Conservation (phyloP, 2,329 filamentous ascomycete genomes). For the Penicillium hordei region DNA sequence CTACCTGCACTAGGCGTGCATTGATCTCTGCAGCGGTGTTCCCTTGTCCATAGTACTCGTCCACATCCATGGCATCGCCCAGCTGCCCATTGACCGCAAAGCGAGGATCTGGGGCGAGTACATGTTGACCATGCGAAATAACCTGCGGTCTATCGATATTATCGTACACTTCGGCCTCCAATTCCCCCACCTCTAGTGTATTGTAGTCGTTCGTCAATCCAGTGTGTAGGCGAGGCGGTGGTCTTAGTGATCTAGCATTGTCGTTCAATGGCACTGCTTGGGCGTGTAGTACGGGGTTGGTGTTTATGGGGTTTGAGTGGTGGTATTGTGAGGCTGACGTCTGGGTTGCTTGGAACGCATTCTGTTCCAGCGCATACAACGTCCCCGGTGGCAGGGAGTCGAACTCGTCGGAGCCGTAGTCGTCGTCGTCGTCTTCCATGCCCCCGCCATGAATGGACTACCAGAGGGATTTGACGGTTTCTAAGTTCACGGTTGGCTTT, state of each 20-base stretch:
- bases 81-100: slow-evolving; percentile 12
- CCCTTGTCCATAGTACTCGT: slow-evolving; percentile 20
- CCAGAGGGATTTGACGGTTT: neutral
- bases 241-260: slow-evolving; percentile 24
- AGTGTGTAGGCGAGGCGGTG: slow-evolving; percentile 33
- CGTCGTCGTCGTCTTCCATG: slow-evolving; percentile 49
- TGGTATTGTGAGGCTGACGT: slow-evolving; percentile 26
- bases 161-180: slow-evolving; percentile 46
- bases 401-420: slow-evolving; percentile 50
- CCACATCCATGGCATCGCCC: slow-evolving; percentile 23
- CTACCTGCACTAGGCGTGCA: slow-evolving; percentile 31
- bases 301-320: slow-evolving; percentile 5
- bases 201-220: slow-evolving; percentile 44
- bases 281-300: slow-evolving; percentile 10
- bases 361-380: slow-evolving; percentile 46
- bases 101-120: slow-evolving; percentile 1
- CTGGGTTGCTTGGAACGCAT: slow-evolving; percentile 48
- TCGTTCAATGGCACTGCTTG: slow-evolving; percentile 8
- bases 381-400: slow-evolving; percentile 46
- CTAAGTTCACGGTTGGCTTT: neutral
- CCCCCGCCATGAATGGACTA: slow-evolving; percentile 41
- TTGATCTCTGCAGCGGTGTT: slow-evolving; percentile 13
- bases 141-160: slow-evolving; percentile 27
- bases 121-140: slow-evolving; percentile 12
- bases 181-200: slow-evolving; percentile 44